Base-by-base conservation (phyloP, 257 asterid genomes). In the Mentha longifolia region DNA sequence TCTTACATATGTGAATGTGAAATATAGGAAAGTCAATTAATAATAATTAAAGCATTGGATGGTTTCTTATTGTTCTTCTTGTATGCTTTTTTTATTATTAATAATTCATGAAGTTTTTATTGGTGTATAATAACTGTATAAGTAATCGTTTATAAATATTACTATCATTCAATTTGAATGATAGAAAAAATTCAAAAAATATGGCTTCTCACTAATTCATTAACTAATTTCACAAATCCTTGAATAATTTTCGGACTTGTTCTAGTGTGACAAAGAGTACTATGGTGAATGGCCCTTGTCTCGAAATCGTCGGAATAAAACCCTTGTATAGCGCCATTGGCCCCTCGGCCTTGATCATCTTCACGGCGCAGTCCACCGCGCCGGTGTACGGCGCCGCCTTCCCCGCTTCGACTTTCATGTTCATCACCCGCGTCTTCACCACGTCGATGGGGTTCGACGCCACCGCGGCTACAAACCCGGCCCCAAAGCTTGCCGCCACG, bases 211-310 rank as follows among this genome's bases (percentile, higher is more conserved):
- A 1, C 16, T 42, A 11, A 9, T 54, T 22, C 25, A 30, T 7
- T 1, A 31, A 8, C 30, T 41, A 57, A 57, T 41, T 13, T 63
- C 47, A 86, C 35, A 81, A 78, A 37, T 88, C 88, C 74, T 85
- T 86, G 9, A 85, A 72, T 61, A 86, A 19, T 66, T 81, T 86
- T 57, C 90, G 79, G 6, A 89, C 92, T 67, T 89, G 92, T 66
- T 89, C 92, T 76, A 92, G 68, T 0, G 98, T 88, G 7, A 92
- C 98, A 61, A 92, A 92, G 20, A 92, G 85, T 77, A 92, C 96
- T 9, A 92, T 62, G 4, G 96, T 90, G 61, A 90, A 92, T 0
- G 97, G 98, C 0, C 98, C 98, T 77, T 92, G 98, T 79, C 98
- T 73, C 0, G 96, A 88, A 33, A 92, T 85, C 1, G 96, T 90